Evolutionary conservation across 2,329 filamentous ascomycete genomes (phyloP), one percentile per base, ranked within the genome.

Genomic region (Chlorencoelia australis): DNA sequence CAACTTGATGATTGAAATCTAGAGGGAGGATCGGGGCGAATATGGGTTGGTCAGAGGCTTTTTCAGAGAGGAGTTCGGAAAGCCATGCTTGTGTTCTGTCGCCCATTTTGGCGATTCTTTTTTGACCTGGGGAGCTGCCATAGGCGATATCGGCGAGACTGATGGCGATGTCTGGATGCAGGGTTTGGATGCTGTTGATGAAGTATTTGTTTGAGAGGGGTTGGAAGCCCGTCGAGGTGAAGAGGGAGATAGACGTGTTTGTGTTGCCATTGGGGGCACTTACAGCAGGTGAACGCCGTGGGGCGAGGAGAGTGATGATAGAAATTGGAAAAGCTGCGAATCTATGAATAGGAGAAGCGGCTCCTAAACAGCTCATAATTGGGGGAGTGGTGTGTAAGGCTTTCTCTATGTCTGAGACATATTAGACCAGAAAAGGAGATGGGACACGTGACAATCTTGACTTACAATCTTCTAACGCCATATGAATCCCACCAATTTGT

Each of bases 401-500:
- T 35, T 54, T 60, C 51, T 78, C 73, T 44, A 77, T 62, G 54
- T 78, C 73, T 77, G 33, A 7, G 21, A 21, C 30, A n/a, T 21
- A 24, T 35, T 46, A 21, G 45, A 40, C 15, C 38, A 33, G 32
- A 17, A 21, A 34, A 16, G 16, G 21, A 20, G 21, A 25, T 31
- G 11, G 13, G 20, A n/a, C 35, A 45, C 37, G 40, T 44, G 35
- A 46, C 22, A 6, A 24, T n/a, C 18, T 59, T 4, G 10, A 61
- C 82, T 61, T 69, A 95, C 91, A 96, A 60, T 98, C 91, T 67
- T 98, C 91, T 18, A 96, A 64, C 1, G 82, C 84, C 52, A 91
- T 66, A 56, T 94, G 94, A 3, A 84, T 68, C 17, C 82, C 82
- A 18, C 66, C 65, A 41, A 93, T 67, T 4, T 70, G 57, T 1